Percentiles rank a stretch among this genome's conserved stretches.
phyloP scores from a whole-genome alignment of 2,329 filamentous ascomycete genomes.

The Paracoccidioides brasiliensis region DNA sequence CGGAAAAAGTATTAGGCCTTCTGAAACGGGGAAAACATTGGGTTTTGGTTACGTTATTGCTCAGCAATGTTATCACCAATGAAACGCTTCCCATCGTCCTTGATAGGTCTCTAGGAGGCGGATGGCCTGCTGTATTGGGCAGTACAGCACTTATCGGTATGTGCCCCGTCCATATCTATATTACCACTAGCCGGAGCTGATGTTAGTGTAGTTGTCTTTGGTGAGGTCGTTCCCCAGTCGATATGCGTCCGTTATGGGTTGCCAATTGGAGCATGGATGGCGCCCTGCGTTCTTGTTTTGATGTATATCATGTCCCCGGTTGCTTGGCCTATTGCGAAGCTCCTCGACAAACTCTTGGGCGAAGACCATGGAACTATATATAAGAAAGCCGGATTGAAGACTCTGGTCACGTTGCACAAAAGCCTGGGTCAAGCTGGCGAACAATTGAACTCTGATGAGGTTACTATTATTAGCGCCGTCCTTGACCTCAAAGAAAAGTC shows the following conservation, averaged over 20 bases:
- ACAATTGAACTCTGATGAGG: slow-evolving; percentile 89
- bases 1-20: slow-evolving; percentile 63
- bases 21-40: slow-evolving; percentile 89
- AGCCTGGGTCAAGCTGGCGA: slow-evolving; percentile 64
- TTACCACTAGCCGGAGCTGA: background rate
- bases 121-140: slow-evolving; percentile 84
- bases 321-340: slow-evolving; percentile 88
- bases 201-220: slow-evolving; percentile 68
- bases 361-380: slow-evolving; percentile 94
- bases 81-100: slow-evolving; percentile 92
- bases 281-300: slow-evolving; percentile 68
- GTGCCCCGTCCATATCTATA: slow-evolving; percentile 14
- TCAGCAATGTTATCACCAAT: slow-evolving; percentile 97
- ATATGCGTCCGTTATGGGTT: slow-evolving; percentile 93
- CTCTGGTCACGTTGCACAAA: slow-evolving; percentile 86
- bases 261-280: slow-evolving; percentile 87
- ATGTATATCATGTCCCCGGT: slow-evolving; percentile 89
- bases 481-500: slow-evolving; percentile 93
- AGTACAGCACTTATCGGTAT: slow-evolving; percentile 88
- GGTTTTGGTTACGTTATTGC: slow-evolving; percentile 85
- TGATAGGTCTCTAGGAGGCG: slow-evolving; percentile 83
- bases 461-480: slow-evolving; percentile 96
- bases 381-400: slow-evolving; percentile 96
- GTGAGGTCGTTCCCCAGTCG: slow-evolving; percentile 90
- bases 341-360: slow-evolving; percentile 84